phyloP scores from a whole-genome alignment of 2,329 filamentous ascomycete species.

The Chaetomiaceae sp. region DNA sequence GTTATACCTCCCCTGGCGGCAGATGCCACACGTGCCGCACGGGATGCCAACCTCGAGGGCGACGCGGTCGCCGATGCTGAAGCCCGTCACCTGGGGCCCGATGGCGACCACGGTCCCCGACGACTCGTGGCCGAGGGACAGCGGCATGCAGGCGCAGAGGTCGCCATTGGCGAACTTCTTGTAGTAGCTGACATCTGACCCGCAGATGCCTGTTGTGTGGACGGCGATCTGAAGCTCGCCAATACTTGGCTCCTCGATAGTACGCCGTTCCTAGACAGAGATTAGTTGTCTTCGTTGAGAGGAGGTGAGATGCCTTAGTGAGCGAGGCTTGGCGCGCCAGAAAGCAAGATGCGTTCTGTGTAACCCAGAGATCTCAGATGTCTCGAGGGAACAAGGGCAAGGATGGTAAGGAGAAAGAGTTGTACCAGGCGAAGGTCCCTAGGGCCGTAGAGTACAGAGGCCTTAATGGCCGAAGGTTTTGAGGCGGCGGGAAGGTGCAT shows the following conservation, averaged over 20 bases:
- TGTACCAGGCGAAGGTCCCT: conserved; percentile 55
- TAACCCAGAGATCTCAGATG: conserved; percentile 23
- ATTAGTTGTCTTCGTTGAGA: conserved; percentile 16
- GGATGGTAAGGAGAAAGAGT: conserved; percentile 12
- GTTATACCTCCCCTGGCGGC: conserved; percentile 54
- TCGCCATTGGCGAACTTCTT: conserved; percentile 69
- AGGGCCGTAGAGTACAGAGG: conserved; percentile 55
- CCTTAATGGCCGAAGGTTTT: conserved; percentile 44
- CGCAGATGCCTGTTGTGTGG: conserved; percentile 64
- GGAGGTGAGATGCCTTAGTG: background rate
- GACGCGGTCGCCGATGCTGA: conserved; percentile 53
- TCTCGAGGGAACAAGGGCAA: conserved; percentile 10
- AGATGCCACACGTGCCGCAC: conserved; percentile 48
- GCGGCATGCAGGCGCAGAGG: conserved; percentile 60
- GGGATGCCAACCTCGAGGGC: conserved; percentile 55
- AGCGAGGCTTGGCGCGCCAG: conserved; percentile 5
- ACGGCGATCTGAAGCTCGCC: conserved; percentile 63
- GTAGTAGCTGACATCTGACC: conserved; percentile 67
- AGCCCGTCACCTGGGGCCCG: conserved; percentile 49
- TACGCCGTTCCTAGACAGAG: conserved; percentile 44
- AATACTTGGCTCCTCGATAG: conserved; percentile 41
- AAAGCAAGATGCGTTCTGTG: conserved; percentile 19
- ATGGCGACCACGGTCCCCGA: conserved; percentile 55
- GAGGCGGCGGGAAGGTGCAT: conserved; percentile 42
- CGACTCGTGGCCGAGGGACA: conserved; percentile 62